phyloP scores from a whole-genome alignment of 1,284 basidiomycete species.

The Fomitopsis palustris region DNA sequence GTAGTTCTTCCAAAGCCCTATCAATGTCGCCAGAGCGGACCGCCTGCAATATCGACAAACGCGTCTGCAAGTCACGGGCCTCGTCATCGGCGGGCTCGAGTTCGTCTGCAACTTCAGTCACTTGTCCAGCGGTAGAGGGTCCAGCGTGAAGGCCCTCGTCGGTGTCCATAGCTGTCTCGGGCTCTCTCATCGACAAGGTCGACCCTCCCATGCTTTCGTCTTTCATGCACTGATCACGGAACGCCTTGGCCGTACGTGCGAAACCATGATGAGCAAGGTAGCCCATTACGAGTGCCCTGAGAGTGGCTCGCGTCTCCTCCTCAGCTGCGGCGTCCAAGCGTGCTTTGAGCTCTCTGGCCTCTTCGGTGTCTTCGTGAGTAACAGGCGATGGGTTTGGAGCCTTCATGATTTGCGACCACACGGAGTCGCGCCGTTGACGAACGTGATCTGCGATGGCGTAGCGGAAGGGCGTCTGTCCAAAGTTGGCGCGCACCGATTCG shows the following conservation, averaged over 20 bases:
- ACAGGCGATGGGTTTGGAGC: constrained; percentile 34
- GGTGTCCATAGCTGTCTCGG: constrained; percentile 32
- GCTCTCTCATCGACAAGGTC: constrained; percentile 21
- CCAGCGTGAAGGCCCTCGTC: constrained; percentile 16
- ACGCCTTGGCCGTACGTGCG: constrained; percentile 60
- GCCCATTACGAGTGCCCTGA: constrained; percentile 71
- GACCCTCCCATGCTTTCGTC: background rate
- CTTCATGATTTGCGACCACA: constrained; percentile 62
- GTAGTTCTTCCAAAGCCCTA: constrained; percentile 54
- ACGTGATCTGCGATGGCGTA: constrained; percentile 87
- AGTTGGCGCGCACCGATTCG: constrained; percentile 79
- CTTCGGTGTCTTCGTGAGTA: constrained; percentile 11
- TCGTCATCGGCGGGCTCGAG: constrained; percentile 19
- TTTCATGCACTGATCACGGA: constrained; percentile 39
- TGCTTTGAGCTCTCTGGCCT: constrained; percentile 16
- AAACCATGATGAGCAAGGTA: constrained; percentile 84
- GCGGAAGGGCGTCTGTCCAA: constrained; percentile 80
- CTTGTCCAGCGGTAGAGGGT: constrained; percentile 6
- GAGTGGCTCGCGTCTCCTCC: constrained; percentile 33
- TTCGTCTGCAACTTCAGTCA: constrained; percentile 8
- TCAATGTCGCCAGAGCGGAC: constrained; percentile 72
- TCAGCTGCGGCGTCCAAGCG: constrained; percentile 15
- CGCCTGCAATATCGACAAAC: constrained; percentile 67
- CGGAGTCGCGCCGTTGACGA: constrained; percentile 55
- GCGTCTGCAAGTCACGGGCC: constrained; percentile 51